A percentile compares a stretch with the other conserved stretches of the same genome.
Conservation (phyloP, 257 asterid genomes). For the Solanum clarkiae region DNA sequence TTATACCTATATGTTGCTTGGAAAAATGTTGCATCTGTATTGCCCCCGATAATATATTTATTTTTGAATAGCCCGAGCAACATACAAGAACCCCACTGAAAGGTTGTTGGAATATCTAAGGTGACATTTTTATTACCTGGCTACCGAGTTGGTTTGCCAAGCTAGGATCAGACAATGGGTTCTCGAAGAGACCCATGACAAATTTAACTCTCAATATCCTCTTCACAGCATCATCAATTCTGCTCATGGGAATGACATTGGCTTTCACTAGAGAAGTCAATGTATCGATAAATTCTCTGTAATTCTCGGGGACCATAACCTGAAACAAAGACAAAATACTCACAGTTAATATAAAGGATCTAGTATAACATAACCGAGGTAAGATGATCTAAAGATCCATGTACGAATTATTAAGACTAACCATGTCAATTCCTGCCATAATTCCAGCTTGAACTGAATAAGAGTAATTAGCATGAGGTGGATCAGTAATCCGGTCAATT, state of each 20-base stretch:
- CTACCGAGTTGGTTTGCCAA: conserved; percentile 41
- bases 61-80: background rate
- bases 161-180: conserved; percentile 50
- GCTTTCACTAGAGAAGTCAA: conserved; percentile 34
- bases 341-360: background rate
- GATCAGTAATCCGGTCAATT: conserved; percentile 58
- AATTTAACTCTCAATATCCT: conserved; percentile 61
- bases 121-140: conserved; percentile 17
- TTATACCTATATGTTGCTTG: background rate
- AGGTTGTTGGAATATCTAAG: background rate
- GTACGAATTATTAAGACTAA: conserved; percentile 7
- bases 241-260: conserved; percentile 43
- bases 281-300: conserved; percentile 20
- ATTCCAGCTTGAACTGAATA: conserved; percentile 77
- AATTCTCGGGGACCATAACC: conserved; percentile 55
- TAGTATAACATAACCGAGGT: background rate
- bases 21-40: background rate
- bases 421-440: conserved; percentile 86
- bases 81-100: background rate
- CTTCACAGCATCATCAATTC: conserved; percentile 54
- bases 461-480: conserved; percentile 68
- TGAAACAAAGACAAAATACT: background rate
- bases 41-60: background rate
- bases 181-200: conserved; percentile 39
- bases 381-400: background rate